Evolutionary conservation across 2,329 filamentous ascomycete species (phyloP).

Genomic region (Myriosclerotinia duriaeana): DNA sequence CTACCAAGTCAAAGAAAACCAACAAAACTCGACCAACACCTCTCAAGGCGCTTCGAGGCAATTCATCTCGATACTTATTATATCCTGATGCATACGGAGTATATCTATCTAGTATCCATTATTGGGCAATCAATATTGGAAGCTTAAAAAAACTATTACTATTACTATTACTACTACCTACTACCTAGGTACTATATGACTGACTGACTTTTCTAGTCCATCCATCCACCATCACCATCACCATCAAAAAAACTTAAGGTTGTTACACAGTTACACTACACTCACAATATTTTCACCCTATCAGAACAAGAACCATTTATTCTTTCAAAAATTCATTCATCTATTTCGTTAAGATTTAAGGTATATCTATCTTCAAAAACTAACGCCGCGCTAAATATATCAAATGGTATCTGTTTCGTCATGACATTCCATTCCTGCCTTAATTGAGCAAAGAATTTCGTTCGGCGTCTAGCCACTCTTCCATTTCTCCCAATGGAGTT

Average conservation of each 20-base stretch:
- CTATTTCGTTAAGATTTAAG: conserved; percentile 36
- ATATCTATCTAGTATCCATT: background rate
- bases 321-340: conserved; percentile 6
- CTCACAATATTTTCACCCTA: background rate
- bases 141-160: background rate
- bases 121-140: background rate
- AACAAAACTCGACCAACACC: too few species aligned
- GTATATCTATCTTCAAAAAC: conserved; percentile 32
- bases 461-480: conserved; percentile 35
- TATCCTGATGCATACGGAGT: too few species aligned
- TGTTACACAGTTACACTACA: background rate
- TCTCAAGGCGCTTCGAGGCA: background rate
- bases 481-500: conserved; percentile 7
- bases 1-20: background rate
- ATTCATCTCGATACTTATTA: background rate
- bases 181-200: too few species aligned
- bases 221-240: background rate
- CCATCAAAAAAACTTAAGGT: background rate
- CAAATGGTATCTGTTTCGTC: conserved; percentile 37
- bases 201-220: background rate
- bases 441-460: conserved; percentile 34
- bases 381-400: conserved; percentile 39
- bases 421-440: conserved; percentile 26
- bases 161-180: too few species aligned
- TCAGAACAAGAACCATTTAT: background rate